Percentiles rank a stretch among this genome's conserved stretches.
Conservation (phyloP, 768 basidiomycete species). For the Steccherinum ochraceum region DNA sequence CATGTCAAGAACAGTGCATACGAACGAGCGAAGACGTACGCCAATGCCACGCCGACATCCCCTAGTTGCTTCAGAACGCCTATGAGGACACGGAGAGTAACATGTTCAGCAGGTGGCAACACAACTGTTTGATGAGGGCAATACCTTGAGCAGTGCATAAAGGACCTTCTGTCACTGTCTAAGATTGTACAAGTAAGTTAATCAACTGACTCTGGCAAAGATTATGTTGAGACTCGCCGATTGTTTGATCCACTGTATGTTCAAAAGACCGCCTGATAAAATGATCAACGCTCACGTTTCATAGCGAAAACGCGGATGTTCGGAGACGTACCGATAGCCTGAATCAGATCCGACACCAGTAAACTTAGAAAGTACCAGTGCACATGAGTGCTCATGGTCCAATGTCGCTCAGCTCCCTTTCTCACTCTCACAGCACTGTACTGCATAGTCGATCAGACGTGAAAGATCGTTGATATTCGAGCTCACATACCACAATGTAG, state of each 20-base stretch:
- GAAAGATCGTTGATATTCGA: not conserved
- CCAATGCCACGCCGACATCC: constrained; percentile 35
- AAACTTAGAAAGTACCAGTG: constrained; percentile 25
- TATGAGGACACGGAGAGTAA: constrained; percentile 6
- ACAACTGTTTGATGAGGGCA: not conserved
- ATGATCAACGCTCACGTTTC: not conserved
- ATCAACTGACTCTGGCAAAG: no score
- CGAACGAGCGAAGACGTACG: constrained; percentile 18
- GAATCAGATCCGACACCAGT: constrained; percentile 22
- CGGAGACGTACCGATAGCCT: constrained; percentile 17
- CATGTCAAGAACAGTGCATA: not conserved
- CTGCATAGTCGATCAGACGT: constrained; percentile 3
- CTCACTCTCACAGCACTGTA: constrained; percentile 15
- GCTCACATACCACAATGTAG: constrained; percentile 17
- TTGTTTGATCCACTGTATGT: constrained; percentile 18
- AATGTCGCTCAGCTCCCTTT: constrained; percentile 9
- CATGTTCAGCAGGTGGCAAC: not conserved
- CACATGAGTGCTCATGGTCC: constrained; percentile 16
- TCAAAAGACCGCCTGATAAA: constrained; percentile 30
- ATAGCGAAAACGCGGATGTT: not conserved
- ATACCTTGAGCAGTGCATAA: constrained; percentile 32
- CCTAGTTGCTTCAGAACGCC: constrained; percentile 33
- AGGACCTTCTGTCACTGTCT: constrained; percentile 25
- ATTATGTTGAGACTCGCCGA: constrained; percentile 4
- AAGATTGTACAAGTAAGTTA: no score